Evolutionary conservation across 2,329 filamentous ascomycete genomes (phyloP).

Genomic region (Metarhizium album): DNA sequence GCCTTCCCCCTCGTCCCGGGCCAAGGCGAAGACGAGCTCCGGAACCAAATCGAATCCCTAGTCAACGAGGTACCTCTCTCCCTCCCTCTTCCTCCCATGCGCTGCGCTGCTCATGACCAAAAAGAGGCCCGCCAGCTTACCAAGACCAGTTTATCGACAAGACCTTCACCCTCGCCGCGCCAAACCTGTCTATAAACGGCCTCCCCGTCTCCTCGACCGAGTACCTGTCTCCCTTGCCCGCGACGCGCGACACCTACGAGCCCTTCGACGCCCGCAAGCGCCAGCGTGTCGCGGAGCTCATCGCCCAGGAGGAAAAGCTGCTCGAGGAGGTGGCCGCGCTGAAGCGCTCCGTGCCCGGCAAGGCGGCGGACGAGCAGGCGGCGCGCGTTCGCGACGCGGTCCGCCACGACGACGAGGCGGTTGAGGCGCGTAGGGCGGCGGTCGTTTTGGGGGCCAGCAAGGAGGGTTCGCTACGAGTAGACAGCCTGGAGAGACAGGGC

Average conservation of each 20-base stretch:
- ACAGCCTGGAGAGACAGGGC: slow-evolving; percentile 30
- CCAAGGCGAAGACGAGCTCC: slow-evolving; percentile 42
- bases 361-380: slow-evolving; percentile 32
- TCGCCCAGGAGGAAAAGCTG: slow-evolving; percentile 51
- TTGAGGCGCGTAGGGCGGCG: slow-evolving; percentile 20
- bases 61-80: slow-evolving; percentile 40
- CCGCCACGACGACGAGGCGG: slow-evolving; percentile 35
- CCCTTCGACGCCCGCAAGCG: slow-evolving; percentile 51
- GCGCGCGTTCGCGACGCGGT: slow-evolving; percentile 29
- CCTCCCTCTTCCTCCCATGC: too few species aligned
- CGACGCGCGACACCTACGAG: slow-evolving; percentile 35
- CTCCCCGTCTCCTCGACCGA: slow-evolving; percentile 32
- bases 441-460: slow-evolving; percentile 9
- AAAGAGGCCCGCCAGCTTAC: background rate
- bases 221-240: slow-evolving; percentile 24
- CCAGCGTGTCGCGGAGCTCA: slow-evolving; percentile 47
- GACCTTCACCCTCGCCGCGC: slow-evolving; percentile 47
- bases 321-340: slow-evolving; percentile 51
- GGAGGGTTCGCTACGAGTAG: slow-evolving; percentile 20
- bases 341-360: slow-evolving; percentile 41
- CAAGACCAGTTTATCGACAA: slow-evolving; percentile 45
- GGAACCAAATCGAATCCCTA: slow-evolving; percentile 46
- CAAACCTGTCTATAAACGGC: slow-evolving; percentile 55
- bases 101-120: background rate
- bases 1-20: slow-evolving; percentile 54